Evolutionary conservation across 306 rosid species (phyloP).

Genomic region (Betula pendula): DNA sequence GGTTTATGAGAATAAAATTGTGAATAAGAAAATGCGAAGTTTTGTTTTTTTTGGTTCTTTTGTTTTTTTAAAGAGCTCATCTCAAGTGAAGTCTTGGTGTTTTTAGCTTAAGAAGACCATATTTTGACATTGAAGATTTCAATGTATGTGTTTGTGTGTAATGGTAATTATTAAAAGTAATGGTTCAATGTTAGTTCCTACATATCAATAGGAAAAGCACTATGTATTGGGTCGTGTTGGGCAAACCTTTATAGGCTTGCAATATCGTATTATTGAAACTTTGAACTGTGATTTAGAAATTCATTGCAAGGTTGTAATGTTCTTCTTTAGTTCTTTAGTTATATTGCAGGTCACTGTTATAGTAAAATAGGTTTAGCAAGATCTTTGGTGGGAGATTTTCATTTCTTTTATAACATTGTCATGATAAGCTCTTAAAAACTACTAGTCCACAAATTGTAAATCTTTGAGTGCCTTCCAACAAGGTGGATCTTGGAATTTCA

Average conservation of each 20-base stretch:
- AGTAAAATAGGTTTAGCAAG: too few relatives aligned
- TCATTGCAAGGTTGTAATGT: too few relatives aligned
- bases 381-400: too few relatives aligned
- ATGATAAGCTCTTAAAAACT: too few relatives aligned
- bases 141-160: neutral
- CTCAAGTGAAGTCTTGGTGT: neutral
- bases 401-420: too few relatives aligned
- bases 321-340: too few relatives aligned
- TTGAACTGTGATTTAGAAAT: too few relatives aligned
- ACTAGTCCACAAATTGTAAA: too few relatives aligned
- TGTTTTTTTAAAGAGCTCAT: neutral
- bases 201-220: neutral
- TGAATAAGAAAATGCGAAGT: neutral
- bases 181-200: neutral
- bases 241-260: neutral
- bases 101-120: neutral
- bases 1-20: neutral
- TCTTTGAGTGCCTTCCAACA: neutral
- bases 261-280: too few relatives aligned
- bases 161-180: neutral
- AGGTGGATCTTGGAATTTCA: neutral
- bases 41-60: neutral
- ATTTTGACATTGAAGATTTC: neutral
- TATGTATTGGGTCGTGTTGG: neutral
- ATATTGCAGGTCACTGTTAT: too few relatives aligned